Base-by-base conservation (phyloP, 1,139 yeast genomes). In the Yarrowia galli region DNA sequence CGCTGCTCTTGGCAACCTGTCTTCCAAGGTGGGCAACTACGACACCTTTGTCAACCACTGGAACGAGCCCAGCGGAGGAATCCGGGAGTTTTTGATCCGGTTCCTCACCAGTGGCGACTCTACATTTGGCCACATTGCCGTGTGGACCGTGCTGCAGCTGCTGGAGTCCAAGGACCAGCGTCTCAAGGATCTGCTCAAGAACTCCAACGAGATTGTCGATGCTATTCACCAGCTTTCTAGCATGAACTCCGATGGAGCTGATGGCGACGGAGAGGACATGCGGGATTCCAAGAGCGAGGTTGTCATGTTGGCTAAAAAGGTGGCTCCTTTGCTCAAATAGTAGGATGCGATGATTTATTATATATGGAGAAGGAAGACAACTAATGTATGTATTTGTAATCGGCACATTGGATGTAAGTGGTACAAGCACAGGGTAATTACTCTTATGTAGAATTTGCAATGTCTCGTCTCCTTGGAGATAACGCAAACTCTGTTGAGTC, bases 101-200 rank as follows among this genome's bases (percentile, higher is more conserved):
- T 95, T 93, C 77, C 83, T 95, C 74, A 87, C 87, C 71, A 87
- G 93, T 74, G 90, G 89, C 56, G 95, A 93, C 77, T 91, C 97
- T n/a, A 95, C 98, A 0, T 96, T 95, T 79, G 98, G 95, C 79
- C 99, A 95, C 77, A 95, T 95, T 79, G 98, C 99, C 1, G 85
- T 93, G 70, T 95, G 99, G 99, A 93, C 98, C 67, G 90, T 93
- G 72, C 83, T 93, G 74, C 99, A 95, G 80, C 84, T 95, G 71
- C 84, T 96, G 71, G 99, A 95, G 79, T 88, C 96, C 68, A 92
- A 90, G 74, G 91, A 92, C 75, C 79, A 80, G 66, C 89, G 89
- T 69, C 86, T 95, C n/a, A 70, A 72, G 68, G 73, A 73, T 64
- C 73, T 78, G 70, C 73, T 81, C 69, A 69, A 72, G 69, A 74